Evolutionary conservation across 768 basidiomycete genomes (phyloP).

Genomic region (Cystofilobasidium ferigula): DNA sequence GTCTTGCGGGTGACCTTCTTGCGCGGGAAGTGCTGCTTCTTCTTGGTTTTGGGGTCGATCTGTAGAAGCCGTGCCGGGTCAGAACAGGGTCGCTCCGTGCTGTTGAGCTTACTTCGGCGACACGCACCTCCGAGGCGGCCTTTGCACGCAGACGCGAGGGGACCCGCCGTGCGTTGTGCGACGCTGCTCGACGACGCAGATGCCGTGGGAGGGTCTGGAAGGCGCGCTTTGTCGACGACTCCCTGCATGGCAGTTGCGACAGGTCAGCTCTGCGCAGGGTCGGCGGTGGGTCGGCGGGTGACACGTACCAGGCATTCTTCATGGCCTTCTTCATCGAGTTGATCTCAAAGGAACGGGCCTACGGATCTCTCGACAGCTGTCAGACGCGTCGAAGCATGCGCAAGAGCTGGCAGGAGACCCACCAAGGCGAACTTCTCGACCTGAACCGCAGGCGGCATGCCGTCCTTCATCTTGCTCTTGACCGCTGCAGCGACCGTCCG

Average conservation of each 20-base stretch:
- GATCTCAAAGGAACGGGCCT: constrained; percentile 84
- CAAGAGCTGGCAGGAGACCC: constrained; percentile 22
- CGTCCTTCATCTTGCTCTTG: constrained; percentile 14
- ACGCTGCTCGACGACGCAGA: constrained; percentile 81
- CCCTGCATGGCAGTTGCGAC: constrained; percentile 40
- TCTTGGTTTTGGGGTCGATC: constrained; percentile 49
- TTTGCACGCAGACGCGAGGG: constrained; percentile 70
- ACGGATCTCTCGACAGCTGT: too few species aligned
- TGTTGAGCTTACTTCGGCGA: too few species aligned
- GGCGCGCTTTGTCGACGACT: constrained; percentile 61
- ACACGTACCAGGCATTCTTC: constrained; percentile 63
- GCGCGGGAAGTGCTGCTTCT: constrained; percentile 49
- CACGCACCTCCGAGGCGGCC: constrained; percentile 65
- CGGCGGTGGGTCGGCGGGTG: constrained; percentile 19
- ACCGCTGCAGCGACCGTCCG: too few species aligned
- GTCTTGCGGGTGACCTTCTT: constrained; percentile 38
- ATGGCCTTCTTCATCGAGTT: constrained; percentile 79
- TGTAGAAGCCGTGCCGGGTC: constrained; percentile 28
- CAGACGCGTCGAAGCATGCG: too few species aligned
- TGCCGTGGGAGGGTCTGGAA: constrained; percentile 92
- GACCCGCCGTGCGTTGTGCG: constrained; percentile 84
- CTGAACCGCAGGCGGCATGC: constrained; percentile 61
- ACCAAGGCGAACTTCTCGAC: constrained; percentile 84
- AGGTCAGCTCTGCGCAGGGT: background rate
- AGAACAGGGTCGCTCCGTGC: too few species aligned